Evolutionary conservation across 129 eudicot genomes (phyloP), one percentile per base, ranked within the genome.

Genomic region (Arctium minus): DNA sequence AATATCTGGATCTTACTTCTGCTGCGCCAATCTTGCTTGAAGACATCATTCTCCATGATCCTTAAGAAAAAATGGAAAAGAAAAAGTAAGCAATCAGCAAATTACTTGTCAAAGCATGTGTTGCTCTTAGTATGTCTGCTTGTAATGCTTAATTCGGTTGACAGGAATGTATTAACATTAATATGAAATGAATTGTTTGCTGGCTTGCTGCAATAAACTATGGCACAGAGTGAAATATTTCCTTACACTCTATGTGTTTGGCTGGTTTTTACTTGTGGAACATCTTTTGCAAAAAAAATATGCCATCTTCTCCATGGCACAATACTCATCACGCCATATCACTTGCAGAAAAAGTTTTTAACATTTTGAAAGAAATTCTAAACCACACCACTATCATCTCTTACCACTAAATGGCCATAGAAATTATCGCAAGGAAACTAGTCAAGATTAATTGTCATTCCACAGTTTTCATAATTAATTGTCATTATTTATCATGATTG

Each of bases 21-120:
- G 74, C 83, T 86, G 76, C 98, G 84, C 98, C 98, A 95, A 79
- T 94, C 98, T 81, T 91, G 97, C 89, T 92, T 92, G 90, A 89
- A 88, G 67, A 92, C 79, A 64, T 92, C 97, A 83, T 92, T 92
- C 86, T 95, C 98, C 3, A 89, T 85, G 70, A 95, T 92, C 93
- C 98, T 95, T 40, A 40, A 38, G 8, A 15, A 42, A 12, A 18
- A 40, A 56, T 22, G 3, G 9, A 3, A 31, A 78, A 38, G 13
- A 38, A 29, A 3, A 78, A 3, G 27, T 12, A 72, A 56, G 29
- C 15, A 70, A 77, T 77, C 36, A 77, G 77, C 44, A 83, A 40
- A 70, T 71, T 83, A 53, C 78, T 70, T 30, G 35, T 35, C 65
- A 38, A 36, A 5, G 72, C 8, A 53, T 69, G 35, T 64, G 30